Conservation (phyloP, 768 basidiomycete species). For the Dioszegia hungarica region DNA sequence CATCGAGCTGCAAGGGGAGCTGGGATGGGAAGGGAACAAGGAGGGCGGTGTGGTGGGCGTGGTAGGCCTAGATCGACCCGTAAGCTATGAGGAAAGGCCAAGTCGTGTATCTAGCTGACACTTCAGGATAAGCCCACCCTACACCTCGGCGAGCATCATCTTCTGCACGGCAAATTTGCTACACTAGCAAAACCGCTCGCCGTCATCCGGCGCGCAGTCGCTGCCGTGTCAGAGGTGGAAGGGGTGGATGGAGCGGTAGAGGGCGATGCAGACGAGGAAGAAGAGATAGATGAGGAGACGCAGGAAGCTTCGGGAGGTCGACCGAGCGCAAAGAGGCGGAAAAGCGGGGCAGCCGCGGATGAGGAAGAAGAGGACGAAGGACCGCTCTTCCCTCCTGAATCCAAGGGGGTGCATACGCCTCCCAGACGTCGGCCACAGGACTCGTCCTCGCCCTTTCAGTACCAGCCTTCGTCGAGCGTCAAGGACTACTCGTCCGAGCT, state of each 20-base stretch:
- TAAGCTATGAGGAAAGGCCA: too few relatives aligned
- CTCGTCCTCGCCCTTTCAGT: slow-evolving; percentile 17
- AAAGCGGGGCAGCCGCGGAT: not conserved
- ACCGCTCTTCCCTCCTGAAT: slow-evolving; percentile 15
- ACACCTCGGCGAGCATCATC: slow-evolving; percentile 71
- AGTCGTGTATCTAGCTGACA: not conserved
- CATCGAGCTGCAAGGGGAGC: slow-evolving; percentile 78
- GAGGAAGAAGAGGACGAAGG: slow-evolving; percentile 32
- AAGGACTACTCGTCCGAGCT: slow-evolving; percentile 45
- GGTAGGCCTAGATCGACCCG: slow-evolving; percentile 59
- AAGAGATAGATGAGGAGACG: slow-evolving; percentile 19
- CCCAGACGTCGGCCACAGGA: not conserved
- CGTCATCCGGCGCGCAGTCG: slow-evolving; percentile 53
- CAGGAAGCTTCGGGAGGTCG: not conserved
- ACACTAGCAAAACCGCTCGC: slow-evolving; percentile 74
- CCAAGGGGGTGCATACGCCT: slow-evolving; percentile 1
- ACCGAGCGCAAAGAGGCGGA: slow-evolving; percentile 10
- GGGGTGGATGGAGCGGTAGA: not conserved
- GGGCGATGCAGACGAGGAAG: slow-evolving; percentile 24
- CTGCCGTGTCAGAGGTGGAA: not conserved
- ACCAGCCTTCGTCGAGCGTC: slow-evolving; percentile 15
- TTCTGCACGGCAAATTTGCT: slow-evolving; percentile 80
- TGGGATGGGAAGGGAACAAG: slow-evolving; percentile 65
- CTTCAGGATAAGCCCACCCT: slow-evolving; percentile 70
- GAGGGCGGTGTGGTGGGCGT: slow-evolving; percentile 74